Conservation (phyloP, 169 alveolate genomes). For the Neospora caninum region DNA sequence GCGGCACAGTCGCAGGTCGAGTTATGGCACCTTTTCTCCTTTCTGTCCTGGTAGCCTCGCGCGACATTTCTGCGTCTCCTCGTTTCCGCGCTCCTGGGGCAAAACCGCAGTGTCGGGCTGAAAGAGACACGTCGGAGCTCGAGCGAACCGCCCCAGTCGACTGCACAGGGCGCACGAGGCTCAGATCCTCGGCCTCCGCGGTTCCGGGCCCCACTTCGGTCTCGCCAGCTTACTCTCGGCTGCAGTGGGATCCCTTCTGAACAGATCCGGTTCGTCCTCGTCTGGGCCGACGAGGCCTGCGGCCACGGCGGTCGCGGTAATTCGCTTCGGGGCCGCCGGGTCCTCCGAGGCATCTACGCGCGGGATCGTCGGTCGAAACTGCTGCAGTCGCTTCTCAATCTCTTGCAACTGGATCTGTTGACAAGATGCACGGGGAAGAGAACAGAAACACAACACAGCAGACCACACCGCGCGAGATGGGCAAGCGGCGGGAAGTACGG, state of each 20-base stretch:
- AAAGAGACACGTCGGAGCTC: too few species aligned
- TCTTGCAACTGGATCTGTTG: constrained; percentile 22
- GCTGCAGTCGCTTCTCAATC: not conserved
- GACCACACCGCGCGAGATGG: too few species aligned
- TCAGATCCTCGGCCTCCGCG: too few species aligned
- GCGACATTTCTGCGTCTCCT: too few species aligned
- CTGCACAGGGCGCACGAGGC: too few species aligned
- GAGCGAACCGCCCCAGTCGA: too few species aligned
- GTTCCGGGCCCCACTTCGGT: too few species aligned
- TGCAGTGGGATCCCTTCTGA: constrained; percentile 30
- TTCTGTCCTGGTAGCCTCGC: too few species aligned
- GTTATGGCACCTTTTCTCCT: too few species aligned
- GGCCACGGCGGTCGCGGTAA: constrained; percentile 15
- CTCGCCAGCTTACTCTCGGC: constrained; percentile 7
- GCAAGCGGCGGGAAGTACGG: too few species aligned
- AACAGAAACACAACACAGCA: not conserved
- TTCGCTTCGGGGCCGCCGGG: not conserved
- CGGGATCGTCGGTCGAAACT: constrained; percentile 2
- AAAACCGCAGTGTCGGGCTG: too few species aligned
- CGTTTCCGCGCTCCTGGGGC: too few species aligned
- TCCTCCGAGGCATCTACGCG: not conserved
- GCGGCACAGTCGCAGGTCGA: not conserved
- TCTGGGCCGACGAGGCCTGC: not conserved
- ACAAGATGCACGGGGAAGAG: not conserved
- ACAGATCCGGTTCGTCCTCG: constrained; percentile 32